Evolutionary conservation across 1,284 basidiomycete genomes (phyloP), one percentile per base, ranked within the genome.

Genomic region (Fomitopsis palustris): DNA sequence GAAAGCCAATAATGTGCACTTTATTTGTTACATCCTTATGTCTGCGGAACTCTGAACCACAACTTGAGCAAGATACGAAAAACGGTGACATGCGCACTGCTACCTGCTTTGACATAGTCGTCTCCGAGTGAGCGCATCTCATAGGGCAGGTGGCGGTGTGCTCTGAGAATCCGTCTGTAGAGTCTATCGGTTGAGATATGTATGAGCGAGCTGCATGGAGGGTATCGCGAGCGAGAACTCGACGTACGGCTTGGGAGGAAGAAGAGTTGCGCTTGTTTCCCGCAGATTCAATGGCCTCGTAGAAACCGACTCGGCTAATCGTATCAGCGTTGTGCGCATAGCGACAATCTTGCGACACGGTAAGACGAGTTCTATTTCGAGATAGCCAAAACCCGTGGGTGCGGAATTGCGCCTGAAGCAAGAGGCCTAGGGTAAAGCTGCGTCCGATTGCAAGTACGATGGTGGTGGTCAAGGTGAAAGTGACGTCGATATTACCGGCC

Each of bases 51-150:
- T 98, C 95, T 92, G 59, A 41, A 21, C 14, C 16, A 7, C 41
- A 39, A 41, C 23, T 38, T 39, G 21, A 37, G 55, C 55, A 38
- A 54, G 39, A 55, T 42, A 33, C 33, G 49, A 16, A 12, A 19
- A 31, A 29, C 35, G 45, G 6, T 2, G 10, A 9, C 25, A 23
- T 39, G 10, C 2, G 25, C 37, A 37, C 23, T 1, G 37, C n/a
- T 8, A 91, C 90, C 89, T 64, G 88, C 84, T 77, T 93, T 96
- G 59, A 96, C 82, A 70, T 96, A 97, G 38, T 83, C 81, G 72
- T 98, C 95, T 33, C 95, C 95, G 60, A 96, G 78, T 39, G 82
- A 86, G 19, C 93, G 83, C 90, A 96, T 93, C 63, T 95, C 94
- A 8, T 69, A 60, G 0, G 93, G 89, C 3, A 97, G 79, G 58